These are phyloP conservation scores for Naganishia sp. DNA, from an alignment of 1,284 basidiomycete genomes.

Conservation along the genomic window DNA sequence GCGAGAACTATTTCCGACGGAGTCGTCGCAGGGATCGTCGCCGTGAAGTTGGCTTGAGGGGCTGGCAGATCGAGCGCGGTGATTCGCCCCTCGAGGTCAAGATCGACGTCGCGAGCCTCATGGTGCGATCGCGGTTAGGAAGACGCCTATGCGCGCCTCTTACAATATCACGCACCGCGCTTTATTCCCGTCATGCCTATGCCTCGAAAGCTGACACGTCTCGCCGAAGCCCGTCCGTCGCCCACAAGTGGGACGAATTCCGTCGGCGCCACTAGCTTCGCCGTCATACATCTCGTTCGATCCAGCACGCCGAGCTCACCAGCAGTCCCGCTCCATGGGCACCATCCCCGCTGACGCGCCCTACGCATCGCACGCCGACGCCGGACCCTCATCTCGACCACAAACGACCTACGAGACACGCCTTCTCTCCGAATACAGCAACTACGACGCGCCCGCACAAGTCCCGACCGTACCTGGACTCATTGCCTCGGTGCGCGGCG, in stretches of 20 bases:
- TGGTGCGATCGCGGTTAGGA: too few relatives aligned
- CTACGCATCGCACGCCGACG: background rate
- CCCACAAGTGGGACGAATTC: background rate
- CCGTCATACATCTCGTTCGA: background rate
- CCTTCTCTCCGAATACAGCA: background rate
- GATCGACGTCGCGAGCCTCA: too few relatives aligned
- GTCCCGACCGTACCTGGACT: slow-evolving; percentile 13
- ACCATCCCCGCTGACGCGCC: background rate
- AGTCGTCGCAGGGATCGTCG: too few relatives aligned
- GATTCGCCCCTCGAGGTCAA: too few relatives aligned
- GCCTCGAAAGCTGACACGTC: background rate
- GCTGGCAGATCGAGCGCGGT: too few relatives aligned
- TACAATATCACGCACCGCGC: too few relatives aligned
- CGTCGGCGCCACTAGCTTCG: background rate
- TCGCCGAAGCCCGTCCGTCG: background rate
- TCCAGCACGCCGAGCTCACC: background rate
- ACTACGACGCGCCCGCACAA: background rate
- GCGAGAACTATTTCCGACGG: too few relatives aligned
- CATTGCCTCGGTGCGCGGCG: slow-evolving; percentile 11
- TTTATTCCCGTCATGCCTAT: background rate
- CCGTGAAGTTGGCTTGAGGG: too few relatives aligned
- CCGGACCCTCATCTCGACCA: background rate
- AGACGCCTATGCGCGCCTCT: background rate
- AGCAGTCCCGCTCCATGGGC: slow-evolving; percentile 26
- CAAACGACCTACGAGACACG: slow-evolving; percentile 1